Base-by-base conservation (phyloP, 495 filamentous ascomycete genomes). In the Xylaria cubensis region DNA sequence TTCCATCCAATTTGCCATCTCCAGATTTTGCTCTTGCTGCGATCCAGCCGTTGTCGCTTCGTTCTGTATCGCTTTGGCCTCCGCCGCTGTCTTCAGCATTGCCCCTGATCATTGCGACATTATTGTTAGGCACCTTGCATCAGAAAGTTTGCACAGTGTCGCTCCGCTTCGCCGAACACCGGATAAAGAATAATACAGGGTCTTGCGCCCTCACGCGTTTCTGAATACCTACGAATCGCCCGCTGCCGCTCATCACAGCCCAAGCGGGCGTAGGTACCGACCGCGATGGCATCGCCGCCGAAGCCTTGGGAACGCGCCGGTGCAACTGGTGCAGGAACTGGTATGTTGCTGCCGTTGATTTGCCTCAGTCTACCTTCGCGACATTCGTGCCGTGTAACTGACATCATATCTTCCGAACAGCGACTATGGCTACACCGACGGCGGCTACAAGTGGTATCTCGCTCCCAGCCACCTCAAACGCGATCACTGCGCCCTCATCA, bases 281-380 rank as follows among this genome's bases (percentile, higher is more conserved):
- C 36, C 19, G 29, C 41, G 4, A 86, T 87, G 85, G 88, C 90
- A 74, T 95, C 95, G 83, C 95, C 95, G 75, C 95, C 95, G 46
- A 98, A 98, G 83, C 95, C 95, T 24, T 98, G 95, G 95, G 95
- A 98, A 83, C 89, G 90, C 80, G 87, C 89, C 69, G 92, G 93
- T 80, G 88, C 89, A 59, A 80, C 83, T 65, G 79, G 87, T 71
- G 83, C 88, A 75, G 81, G 87, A 84, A 80, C 80, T 75, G 82
- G 85, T 90, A 79, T 62, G 80, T 77, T 72, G 21, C 61, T 73
- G 39, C 71, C 61, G 69, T 36, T 65, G 24, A 21, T 62, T 46
- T 26, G n/a, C 42, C 41, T n/a, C 24, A 19, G 41, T 19, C 26
- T 36, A 46, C 24, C 39, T 55, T 41, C 32, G n/a, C 17, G 21